phyloP scores from a whole-genome alignment of 179 eudicot genomes.

The Monotropa hypopitys region DNA sequence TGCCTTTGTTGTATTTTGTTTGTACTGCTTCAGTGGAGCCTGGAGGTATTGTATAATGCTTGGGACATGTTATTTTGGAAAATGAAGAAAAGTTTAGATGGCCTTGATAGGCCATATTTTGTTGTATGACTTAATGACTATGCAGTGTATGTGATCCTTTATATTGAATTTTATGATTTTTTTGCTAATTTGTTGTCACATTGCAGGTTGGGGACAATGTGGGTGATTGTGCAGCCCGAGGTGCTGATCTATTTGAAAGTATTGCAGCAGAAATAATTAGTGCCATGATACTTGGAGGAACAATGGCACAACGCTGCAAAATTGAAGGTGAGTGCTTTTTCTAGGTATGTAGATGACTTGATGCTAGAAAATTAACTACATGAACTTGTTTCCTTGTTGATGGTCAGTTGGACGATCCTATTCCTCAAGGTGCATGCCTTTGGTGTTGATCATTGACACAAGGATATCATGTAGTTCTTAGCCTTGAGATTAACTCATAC shows the following conservation, averaged over 20 bases:
- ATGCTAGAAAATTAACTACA: background rate
- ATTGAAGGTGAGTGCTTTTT: slow-evolving; percentile 53
- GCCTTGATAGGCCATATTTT: background rate
- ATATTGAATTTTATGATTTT: background rate
- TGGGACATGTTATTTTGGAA: background rate
- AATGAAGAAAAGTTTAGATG: background rate
- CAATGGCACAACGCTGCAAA: slow-evolving; percentile 96
- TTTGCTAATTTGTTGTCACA: slow-evolving; percentile 8
- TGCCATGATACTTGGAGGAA: slow-evolving; percentile 98
- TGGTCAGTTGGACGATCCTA: background rate
- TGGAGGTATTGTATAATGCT: background rate
- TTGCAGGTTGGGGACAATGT: slow-evolving; percentile 99
- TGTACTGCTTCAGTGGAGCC: background rate
- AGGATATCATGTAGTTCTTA: background rate
- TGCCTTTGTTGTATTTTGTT: background rate
- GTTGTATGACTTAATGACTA: background rate
- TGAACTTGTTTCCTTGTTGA: background rate
- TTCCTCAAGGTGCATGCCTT: background rate
- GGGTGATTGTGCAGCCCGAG: slow-evolving; percentile 99
- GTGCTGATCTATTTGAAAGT: slow-evolving; percentile 99
- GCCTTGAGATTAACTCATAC: background rate
- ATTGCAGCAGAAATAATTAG: slow-evolving; percentile 98
- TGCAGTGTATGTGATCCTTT: background rate
- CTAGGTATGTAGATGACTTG: background rate
- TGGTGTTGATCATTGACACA: background rate